phyloP scores from a whole-genome alignment of 2,329 filamentous ascomycete genomes.

The Tricladium varicosporioides region DNA sequence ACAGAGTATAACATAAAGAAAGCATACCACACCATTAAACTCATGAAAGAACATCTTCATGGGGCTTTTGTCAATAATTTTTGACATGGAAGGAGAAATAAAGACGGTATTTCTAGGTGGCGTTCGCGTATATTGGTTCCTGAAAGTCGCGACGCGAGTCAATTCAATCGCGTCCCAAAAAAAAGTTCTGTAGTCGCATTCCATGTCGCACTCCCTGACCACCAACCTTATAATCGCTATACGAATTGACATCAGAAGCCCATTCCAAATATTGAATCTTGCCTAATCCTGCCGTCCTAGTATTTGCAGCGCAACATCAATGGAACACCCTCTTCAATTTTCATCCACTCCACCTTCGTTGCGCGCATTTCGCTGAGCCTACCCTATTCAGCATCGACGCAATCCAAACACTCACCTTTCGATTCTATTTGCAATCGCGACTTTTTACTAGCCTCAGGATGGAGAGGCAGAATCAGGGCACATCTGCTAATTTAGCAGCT shows the following conservation, averaged over 20 bases:
- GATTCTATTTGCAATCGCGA: too few relatives aligned
- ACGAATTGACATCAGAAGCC: too few relatives aligned
- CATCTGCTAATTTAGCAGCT: neutral
- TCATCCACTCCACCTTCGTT: neutral
- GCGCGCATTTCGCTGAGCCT: neutral
- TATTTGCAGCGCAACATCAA: neutral
- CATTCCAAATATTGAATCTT: too few relatives aligned
- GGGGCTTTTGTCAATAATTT: too few relatives aligned
- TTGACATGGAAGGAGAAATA: too few relatives aligned
- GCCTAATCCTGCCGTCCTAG: neutral
- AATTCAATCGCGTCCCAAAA: neutral
- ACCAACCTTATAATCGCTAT: neutral
- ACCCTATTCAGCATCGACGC: neutral
- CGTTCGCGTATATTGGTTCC: neutral
- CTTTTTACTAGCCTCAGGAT: neutral
- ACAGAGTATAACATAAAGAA: too few relatives aligned
- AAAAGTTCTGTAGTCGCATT: neutral
- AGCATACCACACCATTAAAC: too few relatives aligned
- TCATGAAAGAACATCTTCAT: too few relatives aligned
- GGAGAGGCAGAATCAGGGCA: conserved; percentile 1
- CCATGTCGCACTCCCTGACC: neutral
- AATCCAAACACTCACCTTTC: too few relatives aligned
- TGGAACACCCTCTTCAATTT: neutral
- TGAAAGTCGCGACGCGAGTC: neutral
- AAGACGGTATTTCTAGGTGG: neutral